Evolutionary conservation across 2,329 filamentous ascomycete species (phyloP).

Genomic region (Colletotrichum lini): DNA sequence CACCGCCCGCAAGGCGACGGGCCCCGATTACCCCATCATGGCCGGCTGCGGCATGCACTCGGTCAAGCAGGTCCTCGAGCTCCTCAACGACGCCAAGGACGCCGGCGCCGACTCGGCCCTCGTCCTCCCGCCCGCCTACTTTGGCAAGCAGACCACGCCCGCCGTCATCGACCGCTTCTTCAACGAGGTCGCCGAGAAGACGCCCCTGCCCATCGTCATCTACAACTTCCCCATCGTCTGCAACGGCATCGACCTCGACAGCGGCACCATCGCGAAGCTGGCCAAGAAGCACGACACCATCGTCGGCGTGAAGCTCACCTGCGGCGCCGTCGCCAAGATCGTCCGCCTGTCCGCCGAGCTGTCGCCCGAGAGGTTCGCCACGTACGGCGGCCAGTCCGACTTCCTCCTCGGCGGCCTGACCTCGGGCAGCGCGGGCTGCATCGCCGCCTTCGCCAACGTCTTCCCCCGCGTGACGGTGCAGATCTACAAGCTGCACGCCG

Average conservation of each 20-base stretch:
- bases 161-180: conserved; percentile 73
- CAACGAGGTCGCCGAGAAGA: conserved; percentile 66
- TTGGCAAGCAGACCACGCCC: conserved; percentile 72
- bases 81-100: conserved; percentile 69
- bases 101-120: conserved; percentile 75
- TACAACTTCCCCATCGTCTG: conserved; percentile 80
- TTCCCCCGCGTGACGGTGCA: conserved; percentile 70
- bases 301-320: conserved; percentile 77
- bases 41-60: conserved; percentile 76
- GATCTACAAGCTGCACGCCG: conserved; percentile 74
- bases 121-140: conserved; percentile 75
- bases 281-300: conserved; percentile 66
- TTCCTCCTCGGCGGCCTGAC: conserved; percentile 75
- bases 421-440: conserved; percentile 71
- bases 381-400: conserved; percentile 81
- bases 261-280: conserved; percentile 70
- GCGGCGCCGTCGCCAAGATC: conserved; percentile 80
- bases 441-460: conserved; percentile 75
- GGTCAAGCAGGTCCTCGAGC: conserved; percentile 74
- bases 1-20: conserved; percentile 68
- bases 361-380: conserved; percentile 70
- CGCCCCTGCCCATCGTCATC: conserved; percentile 71
- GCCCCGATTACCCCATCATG: conserved; percentile 70
- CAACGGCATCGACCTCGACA: conserved; percentile 78
- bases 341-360: conserved; percentile 70